Evolutionary conservation across 805 yeast genomes (phyloP).

Genomic region (Zygosaccharomyces rouxii): DNA sequence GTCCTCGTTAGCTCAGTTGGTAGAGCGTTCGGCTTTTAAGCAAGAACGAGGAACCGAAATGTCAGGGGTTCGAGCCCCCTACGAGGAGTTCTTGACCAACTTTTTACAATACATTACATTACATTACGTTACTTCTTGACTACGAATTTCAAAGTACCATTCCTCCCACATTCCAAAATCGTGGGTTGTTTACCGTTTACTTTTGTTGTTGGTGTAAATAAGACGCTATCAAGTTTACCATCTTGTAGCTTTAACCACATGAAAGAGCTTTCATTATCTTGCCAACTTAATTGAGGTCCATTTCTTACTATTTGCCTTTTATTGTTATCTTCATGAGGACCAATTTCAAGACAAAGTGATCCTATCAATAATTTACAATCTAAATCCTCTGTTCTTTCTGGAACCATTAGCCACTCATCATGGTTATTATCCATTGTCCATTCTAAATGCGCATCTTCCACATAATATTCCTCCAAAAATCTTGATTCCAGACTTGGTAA

Average conservation of each 20-base stretch:
- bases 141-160: not conserved
- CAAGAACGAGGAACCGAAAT: slow-evolving; percentile 42
- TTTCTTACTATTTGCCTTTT: not conserved
- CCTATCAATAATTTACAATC: slow-evolving; percentile 3
- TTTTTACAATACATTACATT: slow-evolving; percentile 28
- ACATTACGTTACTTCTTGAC: not conserved
- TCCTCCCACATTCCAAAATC: not conserved
- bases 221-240: slow-evolving; percentile 1
- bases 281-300: not conserved
- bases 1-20: slow-evolving; percentile 62
- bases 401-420: slow-evolving; percentile 27
- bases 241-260: slow-evolving; percentile 7
- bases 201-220: not conserved
- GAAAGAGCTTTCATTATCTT: slow-evolving; percentile 2
- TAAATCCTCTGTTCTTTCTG: slow-evolving; percentile 13
- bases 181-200: not conserved
- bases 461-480: slow-evolving; percentile 15
- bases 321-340: not conserved
- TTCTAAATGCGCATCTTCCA: slow-evolving; percentile 18
- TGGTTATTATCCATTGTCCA: slow-evolving; percentile 15
- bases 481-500: slow-evolving; percentile 17
- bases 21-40: slow-evolving; percentile 67
- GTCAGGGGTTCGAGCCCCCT: slow-evolving; percentile 52
- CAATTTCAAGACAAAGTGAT: slow-evolving; percentile 4
- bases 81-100: slow-evolving; percentile 45